Evolutionary conservation across 106 monocot genomes (phyloP), one percentile per base, ranked within the genome.

Genomic region (Dioscorea alata): DNA sequence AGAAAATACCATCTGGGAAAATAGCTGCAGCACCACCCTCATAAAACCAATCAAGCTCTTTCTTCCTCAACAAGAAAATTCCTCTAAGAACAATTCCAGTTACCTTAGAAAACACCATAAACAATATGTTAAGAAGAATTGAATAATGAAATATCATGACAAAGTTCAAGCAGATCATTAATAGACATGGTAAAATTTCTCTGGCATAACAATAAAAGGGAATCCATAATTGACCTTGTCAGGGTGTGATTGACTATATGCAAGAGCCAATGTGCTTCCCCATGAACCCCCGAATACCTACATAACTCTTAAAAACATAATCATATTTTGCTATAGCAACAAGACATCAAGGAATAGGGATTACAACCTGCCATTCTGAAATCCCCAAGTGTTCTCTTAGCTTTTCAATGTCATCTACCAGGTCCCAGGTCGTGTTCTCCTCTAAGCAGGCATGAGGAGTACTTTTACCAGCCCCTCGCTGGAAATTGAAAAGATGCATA

Each of bases 201-300:
- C 5, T 8, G 19, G 0, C 54, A 54, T 4, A 54, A 54, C 13
- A 54, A 54, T 10, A 13, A 8, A n/a, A 18, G 24, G 25, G 32
- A 22, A 73, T 50, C 49, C 57, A 23, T 25, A 31, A n/a, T 12
- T 71, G 57, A 85, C 97, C 90, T 93, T 93, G 28, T 99, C 92
- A 77, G 97, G 92, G 66, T 99, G 90, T 51, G 78, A 64, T 76
- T 87, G 89, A 72, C 92, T 90, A 61, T 99, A 99, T 21, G 90
- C 80, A 73, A 99, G 90, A 33, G 92, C 89, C 71, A 99, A 71
- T 48, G 97, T 93, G 79, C 97, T 99, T 72, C 97, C 97, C 97
- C 97, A 99, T 31, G 97, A 99, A 35, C 97, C 97, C 57, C 97
- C 97, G 87, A 99, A 99, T 2, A 99, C 97, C 97, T 99, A 60